Evolutionary conservation across 257 asterid genomes (phyloP).

Genomic region (Forsythia viridissima): DNA sequence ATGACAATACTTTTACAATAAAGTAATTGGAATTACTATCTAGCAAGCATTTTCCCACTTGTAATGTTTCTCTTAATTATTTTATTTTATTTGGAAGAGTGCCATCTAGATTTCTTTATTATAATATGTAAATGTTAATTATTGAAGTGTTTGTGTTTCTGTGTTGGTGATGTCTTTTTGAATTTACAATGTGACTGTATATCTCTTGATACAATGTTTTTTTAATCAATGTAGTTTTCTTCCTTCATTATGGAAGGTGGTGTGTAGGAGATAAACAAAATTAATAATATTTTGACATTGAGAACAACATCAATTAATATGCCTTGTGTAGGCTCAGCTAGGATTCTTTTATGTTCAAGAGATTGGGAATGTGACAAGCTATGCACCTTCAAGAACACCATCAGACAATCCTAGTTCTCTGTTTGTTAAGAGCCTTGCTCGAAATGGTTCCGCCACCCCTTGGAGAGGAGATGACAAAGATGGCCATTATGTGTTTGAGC

Average conservation of each 20-base stretch:
- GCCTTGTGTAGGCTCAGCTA: slow-evolving; percentile 64
- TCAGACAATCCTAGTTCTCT: slow-evolving; percentile 36
- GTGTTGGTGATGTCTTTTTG: not conserved
- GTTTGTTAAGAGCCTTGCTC: slow-evolving; percentile 42
- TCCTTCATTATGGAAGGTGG: not conserved
- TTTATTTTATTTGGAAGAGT: not conserved
- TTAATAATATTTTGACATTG: slow-evolving; percentile 20
- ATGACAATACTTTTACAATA: not conserved
- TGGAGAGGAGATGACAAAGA: slow-evolving; percentile 59
- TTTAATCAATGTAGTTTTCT: not conserved
- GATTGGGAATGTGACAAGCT: slow-evolving; percentile 52
- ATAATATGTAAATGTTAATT: not conserved
- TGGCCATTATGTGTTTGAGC: slow-evolving; percentile 59
- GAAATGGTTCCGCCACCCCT: slow-evolving; percentile 54
- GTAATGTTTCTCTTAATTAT: not conserved
- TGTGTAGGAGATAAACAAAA: slow-evolving; percentile 25
- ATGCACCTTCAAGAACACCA: slow-evolving; percentile 37
- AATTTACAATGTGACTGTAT: not conserved
- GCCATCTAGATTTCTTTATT: not conserved
- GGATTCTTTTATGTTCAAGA: slow-evolving; percentile 55
- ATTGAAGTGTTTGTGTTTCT: not conserved
- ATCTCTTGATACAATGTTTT: not conserved
- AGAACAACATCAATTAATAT: slow-evolving; percentile 42
- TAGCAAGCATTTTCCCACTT: not conserved
- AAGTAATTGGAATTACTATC: not conserved